Evolutionary conservation across 208 protist species (phyloP).

Genomic region (Phytomonas francai): DNA sequence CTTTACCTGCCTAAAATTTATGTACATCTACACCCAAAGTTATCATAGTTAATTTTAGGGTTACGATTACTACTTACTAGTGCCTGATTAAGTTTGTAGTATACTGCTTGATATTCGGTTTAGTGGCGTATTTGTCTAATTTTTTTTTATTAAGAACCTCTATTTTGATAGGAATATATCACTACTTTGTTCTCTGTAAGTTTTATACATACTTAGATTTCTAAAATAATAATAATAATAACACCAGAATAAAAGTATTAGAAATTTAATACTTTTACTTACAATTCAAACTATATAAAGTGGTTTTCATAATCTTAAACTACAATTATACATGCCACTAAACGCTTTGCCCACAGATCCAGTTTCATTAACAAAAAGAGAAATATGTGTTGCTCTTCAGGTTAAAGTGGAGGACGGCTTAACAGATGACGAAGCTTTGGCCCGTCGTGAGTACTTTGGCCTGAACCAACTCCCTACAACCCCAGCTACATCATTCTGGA

Average conservation of each 20-base stretch:
- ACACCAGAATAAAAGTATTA: not conserved
- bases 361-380: not conserved
- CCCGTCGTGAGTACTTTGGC: constrained; percentile 51
- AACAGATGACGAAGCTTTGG: constrained; percentile 20
- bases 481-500: constrained; percentile 65
- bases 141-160: constrained; percentile 4
- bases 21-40: not conserved
- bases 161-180: not conserved
- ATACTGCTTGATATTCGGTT: not conserved
- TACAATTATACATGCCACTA: not conserved
- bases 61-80: too few species aligned
- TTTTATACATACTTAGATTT: not conserved
- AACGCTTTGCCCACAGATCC: not conserved
- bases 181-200: not conserved
- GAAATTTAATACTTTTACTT: not conserved
- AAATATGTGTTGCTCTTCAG: not conserved
- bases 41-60: not conserved
- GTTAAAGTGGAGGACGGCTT: constrained; percentile 6
- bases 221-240: not conserved
- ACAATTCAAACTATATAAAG: not conserved
- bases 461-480: constrained; percentile 51
- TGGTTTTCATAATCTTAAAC: not conserved
- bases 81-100: not conserved
- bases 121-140: not conserved
- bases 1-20: not conserved